Evolutionary conservation across 139 green algal genomes (phyloP), one percentile per base, ranked within the genome.

Genomic region (Asterochloris erici): DNA sequence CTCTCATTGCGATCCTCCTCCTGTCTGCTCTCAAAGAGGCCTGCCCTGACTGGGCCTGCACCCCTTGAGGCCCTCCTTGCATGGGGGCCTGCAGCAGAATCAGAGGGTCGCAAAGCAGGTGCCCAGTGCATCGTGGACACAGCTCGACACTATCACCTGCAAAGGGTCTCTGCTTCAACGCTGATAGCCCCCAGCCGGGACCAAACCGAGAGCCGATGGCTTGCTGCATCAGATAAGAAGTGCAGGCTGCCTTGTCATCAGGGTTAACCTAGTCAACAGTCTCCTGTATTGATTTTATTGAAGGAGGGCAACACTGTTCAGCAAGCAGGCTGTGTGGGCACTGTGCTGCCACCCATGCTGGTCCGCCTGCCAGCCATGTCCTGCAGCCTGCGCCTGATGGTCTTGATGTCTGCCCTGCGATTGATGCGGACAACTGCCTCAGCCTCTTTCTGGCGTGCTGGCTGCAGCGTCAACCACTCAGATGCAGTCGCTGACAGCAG

Each of bases 341-440:
- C 38, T 54, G 38, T 54, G 38, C 38, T 38, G 19, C 16, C 70
- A 76, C 14, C 24, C 14, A 60, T n/a, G 23, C 10, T 76, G 21
- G 24, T 47, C 6, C 0, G 15, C 19, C 17, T 70, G 23, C 76
- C 76, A 24, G 60, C 68, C 76, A 80, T 80, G 10, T 70, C 60
- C 76, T 70, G 60, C 60, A 80, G 12, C 6, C 47, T 80, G 12
- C 68, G 76, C 76, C 76, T 80, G 60, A 80, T 64, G 14, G 60
- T 62, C 38, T 80, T 80, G 60, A 60, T 68, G 60, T 80, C 62
- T 82, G 78, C 78, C 75, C 64, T 28, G 78, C 19, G 75, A 82
- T 82, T 29, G 78, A 64, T 13, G 64, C 63, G 71, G 19, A 82
- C 66, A 64, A 82, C 27, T 82, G 75, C 16, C 63, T 14, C 23